Conservation (phyloP, 2,329 filamentous ascomycete species). For the Reticulascus tulasneorum region DNA sequence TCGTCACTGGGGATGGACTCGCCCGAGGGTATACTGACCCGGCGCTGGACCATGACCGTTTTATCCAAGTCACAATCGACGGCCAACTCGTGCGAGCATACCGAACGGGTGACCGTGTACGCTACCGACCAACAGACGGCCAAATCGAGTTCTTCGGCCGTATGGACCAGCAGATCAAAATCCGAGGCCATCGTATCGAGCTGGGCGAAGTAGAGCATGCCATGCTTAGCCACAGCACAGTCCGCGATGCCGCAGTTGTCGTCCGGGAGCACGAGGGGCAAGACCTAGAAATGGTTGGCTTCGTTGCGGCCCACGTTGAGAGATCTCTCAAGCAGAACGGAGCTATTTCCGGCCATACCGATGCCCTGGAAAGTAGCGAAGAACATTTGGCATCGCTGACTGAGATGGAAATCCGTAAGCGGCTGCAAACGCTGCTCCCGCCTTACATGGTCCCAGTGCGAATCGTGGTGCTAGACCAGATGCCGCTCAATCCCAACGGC, state of each 20-base stretch:
- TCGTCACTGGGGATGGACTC: conserved; percentile 22
- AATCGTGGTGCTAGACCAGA: conserved; percentile 17
- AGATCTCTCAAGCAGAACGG: no score
- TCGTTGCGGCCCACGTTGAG: not conserved
- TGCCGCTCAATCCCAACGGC: conserved; percentile 22
- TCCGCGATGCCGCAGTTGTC: conserved; percentile 17
- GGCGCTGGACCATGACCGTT: conserved; percentile 8
- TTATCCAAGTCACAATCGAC: conserved; percentile 11
- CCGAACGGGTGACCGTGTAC: conserved; percentile 19
- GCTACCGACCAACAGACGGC: conserved; percentile 11
- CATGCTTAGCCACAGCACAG: conserved; percentile 8
- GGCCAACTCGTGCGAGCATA: conserved; percentile 14
- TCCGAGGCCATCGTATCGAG: conserved; percentile 25
- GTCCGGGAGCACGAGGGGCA: conserved; percentile 2
- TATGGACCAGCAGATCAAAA: conserved; percentile 23
- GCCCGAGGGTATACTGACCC: conserved; percentile 18
- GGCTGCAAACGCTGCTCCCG: not conserved
- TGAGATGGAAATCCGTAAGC: not conserved
- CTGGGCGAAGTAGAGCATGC: conserved; percentile 21
- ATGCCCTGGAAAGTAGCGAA: not conserved
- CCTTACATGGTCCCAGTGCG: conserved; percentile 21
- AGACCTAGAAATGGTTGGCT: not conserved
- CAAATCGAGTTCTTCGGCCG: conserved; percentile 23
- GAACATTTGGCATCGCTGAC: not conserved
- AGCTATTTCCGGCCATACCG: no score